Evolutionary conservation across 106 monocot species (phyloP), one percentile per base, ranked within the genome.

Genomic region (Dioscorea zingiberensis): DNA sequence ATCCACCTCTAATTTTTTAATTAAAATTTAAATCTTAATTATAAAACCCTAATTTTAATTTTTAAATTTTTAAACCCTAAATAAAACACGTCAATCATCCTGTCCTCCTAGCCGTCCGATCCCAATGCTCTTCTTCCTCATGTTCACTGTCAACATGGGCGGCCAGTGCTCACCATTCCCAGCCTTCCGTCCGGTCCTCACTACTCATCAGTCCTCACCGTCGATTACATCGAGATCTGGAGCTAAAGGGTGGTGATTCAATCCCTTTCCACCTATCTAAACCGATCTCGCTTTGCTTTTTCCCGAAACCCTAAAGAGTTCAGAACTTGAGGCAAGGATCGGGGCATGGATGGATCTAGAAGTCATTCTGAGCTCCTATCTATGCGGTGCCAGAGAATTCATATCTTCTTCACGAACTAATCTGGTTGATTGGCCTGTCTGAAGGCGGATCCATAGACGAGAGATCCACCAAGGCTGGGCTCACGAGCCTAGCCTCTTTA

Each of bases 291-390:
- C 22, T 38, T 13, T 9, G 22, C 62, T 25, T 18, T n/a, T 58
- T 0, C 17, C 55, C 26, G 26, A 22, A 13, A 21, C 54, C 21
- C 59, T 83, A 18, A 68, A 68, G 4, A 70, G 48, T 3, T 47
- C 44, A 13, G 54, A 29, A 23, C 4, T 62, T 0, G 85, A 78
- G 11, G 25, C 73, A 25, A 58, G 76, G 26, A 44, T 65, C 44
- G 77, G 78, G 8, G 83, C 93, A 17, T 83, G 78, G 0, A 44
- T 53, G 59, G 46, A 86, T 25, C 28, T 89, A 22, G 67, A 76
- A 15, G 48, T 55, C 8, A 21, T 78, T 15, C 25, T 77, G 13
- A 29, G 59, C 21, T 48, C 7, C 0, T 4, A 27, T 12, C 29
- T 47, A 4, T 59, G 72, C 29, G 63, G 57, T 85, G 16, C 79